These are phyloP conservation scores for Microthlaspi erraticum DNA, from an alignment of 345 rosid species.

Conservation along the genomic window DNA sequence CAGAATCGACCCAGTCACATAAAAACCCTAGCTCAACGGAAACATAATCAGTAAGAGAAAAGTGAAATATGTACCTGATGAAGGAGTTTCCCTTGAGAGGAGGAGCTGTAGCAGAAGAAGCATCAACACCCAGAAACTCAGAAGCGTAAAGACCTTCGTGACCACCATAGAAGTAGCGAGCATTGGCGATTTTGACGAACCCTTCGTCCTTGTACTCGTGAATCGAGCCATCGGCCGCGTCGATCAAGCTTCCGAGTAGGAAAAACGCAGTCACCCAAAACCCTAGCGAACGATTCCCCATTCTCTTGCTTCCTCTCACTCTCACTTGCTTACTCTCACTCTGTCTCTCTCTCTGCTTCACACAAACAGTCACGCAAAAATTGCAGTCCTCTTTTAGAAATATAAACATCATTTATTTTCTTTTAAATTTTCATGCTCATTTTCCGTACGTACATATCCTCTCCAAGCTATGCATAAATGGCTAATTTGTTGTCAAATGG, in stretches of 20 bases:
- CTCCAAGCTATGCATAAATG: background rate
- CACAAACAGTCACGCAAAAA: background rate
- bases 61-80: constrained; percentile 50
- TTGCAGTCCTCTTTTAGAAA: background rate
- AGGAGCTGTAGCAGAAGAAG: constrained; percentile 43
- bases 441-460: constrained; percentile 3
- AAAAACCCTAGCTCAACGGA: constrained; percentile 8
- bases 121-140: constrained; percentile 43
- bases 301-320: background rate
- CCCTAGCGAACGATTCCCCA: constrained; percentile 3
- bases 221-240: constrained; percentile 54
- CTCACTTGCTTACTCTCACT: background rate
- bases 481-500: background rate
- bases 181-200: constrained; percentile 56
- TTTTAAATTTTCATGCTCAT: background rate
- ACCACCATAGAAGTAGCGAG: constrained; percentile 76
- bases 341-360: too few species aligned
- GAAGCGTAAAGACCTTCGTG: constrained; percentile 77
- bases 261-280: constrained; percentile 19
- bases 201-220: constrained; percentile 64
- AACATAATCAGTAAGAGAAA: background rate
- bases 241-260: constrained; percentile 12
- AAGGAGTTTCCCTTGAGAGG: constrained; percentile 61
- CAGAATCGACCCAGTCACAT: background rate
- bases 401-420: background rate